phyloP scores from a whole-genome alignment of 257 asterid genomes.

The Henckelia pumila region DNA sequence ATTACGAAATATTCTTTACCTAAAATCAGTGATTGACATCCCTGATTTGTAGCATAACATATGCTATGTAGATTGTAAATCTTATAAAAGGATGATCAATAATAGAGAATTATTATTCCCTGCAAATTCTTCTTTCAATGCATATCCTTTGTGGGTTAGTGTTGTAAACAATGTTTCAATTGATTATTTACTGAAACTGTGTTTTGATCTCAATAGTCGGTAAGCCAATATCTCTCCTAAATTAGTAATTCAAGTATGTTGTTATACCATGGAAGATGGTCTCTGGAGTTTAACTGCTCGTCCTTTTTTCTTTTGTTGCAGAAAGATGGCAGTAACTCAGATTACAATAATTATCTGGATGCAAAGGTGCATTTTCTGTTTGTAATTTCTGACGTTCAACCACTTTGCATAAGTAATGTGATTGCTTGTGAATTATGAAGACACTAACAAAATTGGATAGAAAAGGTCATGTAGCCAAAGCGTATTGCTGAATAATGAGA shows the following conservation, averaged over 20 bases:
- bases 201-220: no score
- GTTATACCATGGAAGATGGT: neutral
- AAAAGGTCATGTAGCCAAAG: neutral
- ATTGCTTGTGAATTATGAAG: neutral
- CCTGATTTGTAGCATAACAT: no score
- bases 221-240: neutral
- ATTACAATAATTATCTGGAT: slow-evolving; percentile 71
- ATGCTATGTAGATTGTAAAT: no score
- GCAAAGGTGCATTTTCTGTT: slow-evolving; percentile 60
- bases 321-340: slow-evolving; percentile 80
- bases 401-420: neutral
- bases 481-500: slow-evolving; percentile 2
- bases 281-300: slow-evolving; percentile 23
- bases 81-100: no score
- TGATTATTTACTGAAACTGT: neutral
- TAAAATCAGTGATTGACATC: no score
- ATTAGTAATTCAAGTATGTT: neutral
- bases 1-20: no score
- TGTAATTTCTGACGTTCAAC: slow-evolving; percentile 10
- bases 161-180: neutral
- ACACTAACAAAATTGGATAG: neutral
- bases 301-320: slow-evolving; percentile 38
- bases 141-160: no score
- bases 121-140: no score
- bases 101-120: no score